Evolutionary conservation across 345 rosid genomes (phyloP).

Genomic region (Cardiospermum halicacabum): DNA sequence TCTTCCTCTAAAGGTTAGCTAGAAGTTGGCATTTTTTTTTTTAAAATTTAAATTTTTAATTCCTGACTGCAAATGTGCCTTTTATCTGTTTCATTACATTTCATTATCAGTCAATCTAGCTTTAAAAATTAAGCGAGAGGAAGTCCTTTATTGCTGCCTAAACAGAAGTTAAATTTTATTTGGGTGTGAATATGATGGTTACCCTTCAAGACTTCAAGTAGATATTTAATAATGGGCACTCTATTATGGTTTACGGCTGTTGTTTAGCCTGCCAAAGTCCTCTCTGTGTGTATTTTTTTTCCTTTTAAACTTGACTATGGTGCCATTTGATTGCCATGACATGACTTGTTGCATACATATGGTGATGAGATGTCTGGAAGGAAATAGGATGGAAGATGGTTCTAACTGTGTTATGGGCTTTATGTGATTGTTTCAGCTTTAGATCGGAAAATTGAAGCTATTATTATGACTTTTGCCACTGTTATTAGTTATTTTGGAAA

Average conservation of each 20-base stretch:
- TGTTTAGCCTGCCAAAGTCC: neutral
- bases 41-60: too few species aligned
- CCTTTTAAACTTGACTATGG: neutral
- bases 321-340: neutral
- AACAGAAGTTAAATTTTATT: neutral
- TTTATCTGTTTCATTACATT: neutral
- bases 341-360: neutral
- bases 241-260: neutral
- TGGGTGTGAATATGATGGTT: neutral
- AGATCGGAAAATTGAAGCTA: neutral
- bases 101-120: neutral
- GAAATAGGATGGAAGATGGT: neutral
- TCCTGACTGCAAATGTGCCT: neutral
- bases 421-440: neutral
- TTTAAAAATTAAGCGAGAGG: neutral
- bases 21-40: neutral
- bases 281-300: neutral
- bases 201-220: neutral
- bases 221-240: too few species aligned
- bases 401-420: neutral
- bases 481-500: neutral
- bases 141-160: neutral
- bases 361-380: neutral
- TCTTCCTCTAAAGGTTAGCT: conserved; percentile 58
- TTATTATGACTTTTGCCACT: neutral